Evolutionary conservation across 495 filamentous ascomycete species (phyloP).

Genomic region (Polyplosphaeria fusca): DNA sequence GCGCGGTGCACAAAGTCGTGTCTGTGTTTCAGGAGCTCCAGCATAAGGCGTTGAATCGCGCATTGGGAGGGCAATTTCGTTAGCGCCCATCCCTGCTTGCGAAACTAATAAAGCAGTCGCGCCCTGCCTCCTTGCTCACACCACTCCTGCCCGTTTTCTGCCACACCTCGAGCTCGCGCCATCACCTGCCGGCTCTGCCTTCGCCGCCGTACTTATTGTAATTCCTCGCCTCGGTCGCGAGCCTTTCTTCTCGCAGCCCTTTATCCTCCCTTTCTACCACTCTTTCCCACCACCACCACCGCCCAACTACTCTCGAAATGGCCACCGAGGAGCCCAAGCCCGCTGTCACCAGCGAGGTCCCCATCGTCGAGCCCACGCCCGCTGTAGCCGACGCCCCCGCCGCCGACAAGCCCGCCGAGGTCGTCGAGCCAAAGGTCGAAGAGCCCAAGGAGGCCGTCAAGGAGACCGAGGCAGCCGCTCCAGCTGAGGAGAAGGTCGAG

Average conservation of each 20-base stretch:
- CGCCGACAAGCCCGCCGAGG: slow-evolving; percentile 47
- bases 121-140: slow-evolving; percentile 13
- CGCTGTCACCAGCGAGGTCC: slow-evolving; percentile 22
- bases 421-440: slow-evolving; percentile 45
- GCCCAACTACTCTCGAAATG: slow-evolving; percentile 7
- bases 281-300: neutral
- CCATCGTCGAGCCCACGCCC: slow-evolving; percentile 44
- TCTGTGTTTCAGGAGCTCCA: neutral
- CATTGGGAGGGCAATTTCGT: neutral
- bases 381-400: slow-evolving; percentile 36
- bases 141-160: slow-evolving; percentile 12
- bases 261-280: neutral
- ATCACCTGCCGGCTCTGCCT: too few relatives aligned
- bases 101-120: slow-evolving; percentile 7
- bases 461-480: slow-evolving; percentile 49
- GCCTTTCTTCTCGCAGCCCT: too few relatives aligned
- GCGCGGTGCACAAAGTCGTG: neutral
- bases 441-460: slow-evolving; percentile 43
- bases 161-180: too few relatives aligned
- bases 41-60: neutral
- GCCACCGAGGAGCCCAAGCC: slow-evolving; percentile 31
- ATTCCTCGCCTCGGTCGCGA: neutral
- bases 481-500: slow-evolving; percentile 43
- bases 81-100: slow-evolving; percentile 12
- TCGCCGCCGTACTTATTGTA: neutral